Conservation (phyloP, 768 basidiomycete genomes). For the Antrodiella citrinella region DNA sequence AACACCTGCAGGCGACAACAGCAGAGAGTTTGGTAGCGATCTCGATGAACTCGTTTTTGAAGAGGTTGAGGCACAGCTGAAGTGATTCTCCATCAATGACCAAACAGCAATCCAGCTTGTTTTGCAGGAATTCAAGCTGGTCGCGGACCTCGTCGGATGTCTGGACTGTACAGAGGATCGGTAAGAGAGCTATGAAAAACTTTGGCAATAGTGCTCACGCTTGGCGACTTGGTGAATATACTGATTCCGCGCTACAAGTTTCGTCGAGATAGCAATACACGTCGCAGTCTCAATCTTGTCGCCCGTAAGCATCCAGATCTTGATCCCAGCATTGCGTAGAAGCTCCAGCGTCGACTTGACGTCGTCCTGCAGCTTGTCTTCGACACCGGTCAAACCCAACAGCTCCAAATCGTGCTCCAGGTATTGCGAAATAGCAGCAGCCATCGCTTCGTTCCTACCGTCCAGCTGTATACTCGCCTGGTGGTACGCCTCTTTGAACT, state of each 20-base stretch:
- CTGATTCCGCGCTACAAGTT: slow-evolving; percentile 91
- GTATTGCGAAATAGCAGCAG: slow-evolving; percentile 59
- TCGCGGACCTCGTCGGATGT: slow-evolving; percentile 76
- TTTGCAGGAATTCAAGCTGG: slow-evolving; percentile 88
- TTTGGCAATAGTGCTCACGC: slow-evolving; percentile 43
- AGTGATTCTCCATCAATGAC: slow-evolving; percentile 98
- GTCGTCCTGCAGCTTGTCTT: slow-evolving; percentile 97
- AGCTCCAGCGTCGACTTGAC: slow-evolving; percentile 91
- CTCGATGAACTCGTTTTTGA: slow-evolving; percentile 92
- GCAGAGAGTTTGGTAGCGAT: slow-evolving; percentile 94
- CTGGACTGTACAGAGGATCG: slow-evolving; percentile 48
- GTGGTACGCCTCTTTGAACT: slow-evolving; percentile 67
- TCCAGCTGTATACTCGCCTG: slow-evolving; percentile 75
- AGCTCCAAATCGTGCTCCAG: slow-evolving; percentile 89
- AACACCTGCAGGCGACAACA: slow-evolving; percentile 96
- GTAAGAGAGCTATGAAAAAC: not conserved
- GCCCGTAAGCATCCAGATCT: slow-evolving; percentile 99
- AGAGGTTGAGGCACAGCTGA: slow-evolving; percentile 84
- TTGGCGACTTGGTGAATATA: slow-evolving; percentile 97
- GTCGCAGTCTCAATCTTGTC: slow-evolving; percentile 99
- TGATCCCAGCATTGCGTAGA: slow-evolving; percentile 90
- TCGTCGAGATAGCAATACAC: slow-evolving; percentile 96
- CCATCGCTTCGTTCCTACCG: slow-evolving; percentile 76
- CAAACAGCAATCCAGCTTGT: slow-evolving; percentile 93
- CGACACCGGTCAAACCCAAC: slow-evolving; percentile 93